Base-by-base conservation (phyloP, 1,284 basidiomycete species). In the Afroboletus lepidellus region DNA sequence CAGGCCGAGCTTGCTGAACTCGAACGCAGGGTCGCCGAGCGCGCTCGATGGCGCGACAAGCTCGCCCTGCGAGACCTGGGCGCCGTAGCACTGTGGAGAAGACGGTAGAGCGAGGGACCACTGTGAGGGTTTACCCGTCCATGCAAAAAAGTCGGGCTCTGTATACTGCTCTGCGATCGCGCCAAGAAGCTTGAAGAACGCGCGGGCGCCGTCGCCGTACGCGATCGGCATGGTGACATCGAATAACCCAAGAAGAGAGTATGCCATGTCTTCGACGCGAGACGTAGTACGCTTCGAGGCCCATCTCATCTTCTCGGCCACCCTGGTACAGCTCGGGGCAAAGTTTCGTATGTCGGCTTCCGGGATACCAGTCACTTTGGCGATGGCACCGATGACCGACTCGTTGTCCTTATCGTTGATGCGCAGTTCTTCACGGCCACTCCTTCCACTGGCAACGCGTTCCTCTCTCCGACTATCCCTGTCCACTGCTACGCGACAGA, bases 361-460 rank as follows among this genome's bases (percentile, higher is more conserved):
- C 12, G 53, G 60, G 11, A 65, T 65, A 11, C 53, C 50, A 0
- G 60, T 63, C 23, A 38, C 54, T 41, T 46, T 66, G 46, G 45
- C n/a, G 39, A 63, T 39, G 38, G 54, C 27, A 29, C 43, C 41
- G 21, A 63, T 5, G 34, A 64, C 44, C 2, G 51, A 43, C 6
- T 64, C 53, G 25, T 64, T 66, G 37, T 58, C 64, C 45, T 61
- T 63, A 53, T 63, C 62, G 29, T 66, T 66, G 51, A 63, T 23
- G 21, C 56, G 59, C 29, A 54, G 54, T 18, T 64, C 50, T 0
- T 64, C 57, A 8, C 55, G 50, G 11, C 2, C 27, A 1, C 55
- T 61, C 37, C 8, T 60, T 44, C 36, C 21, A 1, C 29, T 30
- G 29, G 29, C 15, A 5, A 24, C 2, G 0, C 65, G 55, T 34